Evolutionary conservation across 306 rosid genomes (phyloP), one percentile per base, ranked within the genome.

Genomic region (Vachellia collinsii): DNA sequence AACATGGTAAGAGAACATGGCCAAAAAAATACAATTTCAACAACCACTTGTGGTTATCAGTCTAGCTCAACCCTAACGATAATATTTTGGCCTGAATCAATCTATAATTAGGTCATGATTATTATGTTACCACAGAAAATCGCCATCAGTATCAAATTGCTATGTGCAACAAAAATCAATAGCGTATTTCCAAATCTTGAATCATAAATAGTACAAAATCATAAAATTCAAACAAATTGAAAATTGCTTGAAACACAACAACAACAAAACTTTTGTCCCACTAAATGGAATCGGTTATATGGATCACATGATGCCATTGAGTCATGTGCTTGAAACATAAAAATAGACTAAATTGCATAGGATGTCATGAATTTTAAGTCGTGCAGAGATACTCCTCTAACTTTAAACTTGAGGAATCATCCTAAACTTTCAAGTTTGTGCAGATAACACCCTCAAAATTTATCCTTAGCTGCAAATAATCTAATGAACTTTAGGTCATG

Each of bases 1-100:
- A 44, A 36, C 77, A 78, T n/a, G 50, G 72, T 59, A 65, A 61
- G 78, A 77, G 50, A 48, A 56, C 66, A 75, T 39, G 54, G 41
- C 65, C 66, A 82, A 72, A 74, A 29, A 19, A 75, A 53, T 69
- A 23, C 47, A 39, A 46, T 66, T 59, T 38, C 29, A 61, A 80
- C 53, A 77, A 68, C 56, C 69, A 44, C 51, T 23, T 42, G 46
- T 58, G 43, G 78, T 61, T 67, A 39, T 41, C 47, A 67, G 75
- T 68, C 25, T 38, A 53, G 64, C 56, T 56, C 66, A 34, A 70
- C 77, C 82, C 53, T 50, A 75, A 67, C 37, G 76, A 41, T 58
- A 62, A 54, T 20, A 76, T 65, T 64, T 14, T 10, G 37, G 58
- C 61, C 29, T 1, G 34, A 59, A 36, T 66, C 43, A 80, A 77